A percentile compares a stretch with the other conserved stretches of the same genome.
Conservation (phyloP, 495 filamentous ascomycete species). For the Talaromyces adpressus region DNA sequence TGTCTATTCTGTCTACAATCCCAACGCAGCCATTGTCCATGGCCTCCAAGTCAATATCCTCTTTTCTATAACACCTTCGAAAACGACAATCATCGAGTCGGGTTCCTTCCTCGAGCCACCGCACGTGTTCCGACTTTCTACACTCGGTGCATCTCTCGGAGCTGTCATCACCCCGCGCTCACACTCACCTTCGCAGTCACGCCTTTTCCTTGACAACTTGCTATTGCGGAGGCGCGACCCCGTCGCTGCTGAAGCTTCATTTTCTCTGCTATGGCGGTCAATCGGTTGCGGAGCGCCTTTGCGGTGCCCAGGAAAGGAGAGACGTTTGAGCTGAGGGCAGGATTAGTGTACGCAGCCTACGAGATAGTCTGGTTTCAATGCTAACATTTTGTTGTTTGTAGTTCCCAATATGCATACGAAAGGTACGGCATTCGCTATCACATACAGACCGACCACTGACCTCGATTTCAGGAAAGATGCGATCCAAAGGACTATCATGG, state of each 20-base stretch:
- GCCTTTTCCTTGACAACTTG: background rate
- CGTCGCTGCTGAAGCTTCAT: constrained; percentile 38
- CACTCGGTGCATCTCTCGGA: background rate
- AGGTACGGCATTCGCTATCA: constrained; percentile 36
- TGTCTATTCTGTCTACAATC: background rate
- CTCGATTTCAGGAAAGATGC: constrained; percentile 69
- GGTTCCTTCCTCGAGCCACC: background rate
- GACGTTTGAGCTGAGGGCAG: constrained; percentile 94
- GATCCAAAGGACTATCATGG: constrained; percentile 99
- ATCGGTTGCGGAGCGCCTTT: constrained; percentile 91
- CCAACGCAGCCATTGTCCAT: background rate
- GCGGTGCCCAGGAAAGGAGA: constrained; percentile 90
- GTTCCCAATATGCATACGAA: constrained; percentile 98
- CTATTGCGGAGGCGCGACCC: constrained; percentile 39
- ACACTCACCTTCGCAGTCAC: background rate
- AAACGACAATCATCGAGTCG: background rate
- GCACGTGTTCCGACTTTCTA: background rate
- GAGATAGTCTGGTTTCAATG: constrained; percentile 8
- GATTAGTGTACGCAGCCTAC: constrained; percentile 60
- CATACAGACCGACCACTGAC: constrained; percentile 20
- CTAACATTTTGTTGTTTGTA: constrained; percentile 23
- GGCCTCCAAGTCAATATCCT: background rate
- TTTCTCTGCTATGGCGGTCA: constrained; percentile 72
- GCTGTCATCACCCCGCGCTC: constrained; percentile 8
- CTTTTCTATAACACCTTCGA: background rate